These are phyloP conservation scores for Lactarius hengduanensis DNA, from an alignment of 768 basidiomycete genomes.

Conservation along the genomic window DNA sequence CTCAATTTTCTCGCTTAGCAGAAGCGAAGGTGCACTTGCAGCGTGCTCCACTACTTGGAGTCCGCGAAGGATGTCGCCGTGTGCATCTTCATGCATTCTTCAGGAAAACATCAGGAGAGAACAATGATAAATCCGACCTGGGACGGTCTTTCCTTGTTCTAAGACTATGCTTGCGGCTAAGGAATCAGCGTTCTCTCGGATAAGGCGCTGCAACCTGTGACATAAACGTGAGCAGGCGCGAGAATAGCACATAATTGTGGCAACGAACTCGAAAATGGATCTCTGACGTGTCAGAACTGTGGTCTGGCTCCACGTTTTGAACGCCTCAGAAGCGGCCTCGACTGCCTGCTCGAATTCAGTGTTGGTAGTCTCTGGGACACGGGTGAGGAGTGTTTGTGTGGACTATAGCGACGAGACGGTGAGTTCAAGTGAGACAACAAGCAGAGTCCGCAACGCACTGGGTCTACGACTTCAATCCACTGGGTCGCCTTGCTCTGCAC, in stretches of 20 bases:
- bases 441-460: constrained; percentile 49
- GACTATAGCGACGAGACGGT: constrained; percentile 48
- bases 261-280: constrained; percentile 82
- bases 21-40: constrained; percentile 72
- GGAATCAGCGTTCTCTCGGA: constrained; percentile 82
- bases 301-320: constrained; percentile 84
- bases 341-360: constrained; percentile 83
- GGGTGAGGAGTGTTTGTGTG: constrained; percentile 85
- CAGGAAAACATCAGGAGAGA: not conserved
- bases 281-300: constrained; percentile 84
- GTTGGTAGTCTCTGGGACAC: constrained; percentile 84
- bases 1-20: constrained; percentile 93
- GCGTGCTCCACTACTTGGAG: constrained; percentile 86
- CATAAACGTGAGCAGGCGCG: constrained; percentile 6
- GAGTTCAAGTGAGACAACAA: not conserved
- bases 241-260: not conserved
- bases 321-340: constrained; percentile 79
- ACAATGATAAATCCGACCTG: constrained; percentile 47
- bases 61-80: constrained; percentile 91
- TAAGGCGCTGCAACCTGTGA: constrained; percentile 78
- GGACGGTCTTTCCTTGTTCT: constrained; percentile 93
- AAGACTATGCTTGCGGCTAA: constrained; percentile 88
- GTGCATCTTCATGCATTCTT: constrained; percentile 61
- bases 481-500: constrained; percentile 72
- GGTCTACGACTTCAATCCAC: constrained; percentile 89